Evolutionary conservation across 2,329 filamentous ascomycete species (phyloP).

Genomic region (Truncatella angustata): DNA sequence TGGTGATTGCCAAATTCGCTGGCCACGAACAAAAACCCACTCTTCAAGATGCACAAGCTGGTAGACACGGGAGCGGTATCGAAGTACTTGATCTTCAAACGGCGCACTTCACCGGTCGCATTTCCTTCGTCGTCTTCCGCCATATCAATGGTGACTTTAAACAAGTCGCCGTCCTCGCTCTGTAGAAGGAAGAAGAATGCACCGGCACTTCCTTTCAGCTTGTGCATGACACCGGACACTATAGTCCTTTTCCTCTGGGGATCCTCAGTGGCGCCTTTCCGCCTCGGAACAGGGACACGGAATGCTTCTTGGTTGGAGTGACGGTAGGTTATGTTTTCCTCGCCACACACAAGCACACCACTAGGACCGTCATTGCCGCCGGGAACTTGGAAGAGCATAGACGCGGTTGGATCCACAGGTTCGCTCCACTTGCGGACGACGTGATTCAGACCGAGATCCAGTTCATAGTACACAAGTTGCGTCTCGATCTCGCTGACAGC

Average conservation of each 20-base stretch:
- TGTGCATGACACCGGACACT: slow-evolving; percentile 93
- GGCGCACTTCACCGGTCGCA: slow-evolving; percentile 75
- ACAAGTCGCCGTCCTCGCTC: slow-evolving; percentile 95
- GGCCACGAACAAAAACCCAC: slow-evolving; percentile 89
- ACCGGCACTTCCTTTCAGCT: slow-evolving; percentile 75
- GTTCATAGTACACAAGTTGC: slow-evolving; percentile 92
- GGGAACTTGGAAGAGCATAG: slow-evolving; percentile 90
- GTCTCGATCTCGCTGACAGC: slow-evolving; percentile 83
- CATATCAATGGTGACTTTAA: slow-evolving; percentile 95
- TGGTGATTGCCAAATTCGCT: slow-evolving; percentile 91
- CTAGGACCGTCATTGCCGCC: slow-evolving; percentile 92
- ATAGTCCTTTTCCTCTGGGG: slow-evolving; percentile 86
- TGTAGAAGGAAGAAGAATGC: slow-evolving; percentile 98
- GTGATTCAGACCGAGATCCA: slow-evolving; percentile 94
- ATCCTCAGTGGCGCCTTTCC: slow-evolving; percentile 86
- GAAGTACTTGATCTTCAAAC: slow-evolving; percentile 94
- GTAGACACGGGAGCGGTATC: slow-evolving; percentile 90
- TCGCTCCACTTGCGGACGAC: slow-evolving; percentile 97
- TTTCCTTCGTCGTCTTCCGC: slow-evolving; percentile 76
- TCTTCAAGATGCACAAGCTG: slow-evolving; percentile 89
- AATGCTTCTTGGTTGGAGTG: slow-evolving; percentile 92
- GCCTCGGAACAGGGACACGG: slow-evolving; percentile 82
- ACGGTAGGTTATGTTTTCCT: slow-evolving; percentile 94
- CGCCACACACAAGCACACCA: slow-evolving; percentile 90
- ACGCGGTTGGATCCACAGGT: slow-evolving; percentile 83